Percentiles rank a stretch among this genome's conserved stretches.
Evolutionary conservation across 2,329 filamentous ascomycete species (phyloP).

Genomic region (Cucurbitaria berberidis): DNA sequence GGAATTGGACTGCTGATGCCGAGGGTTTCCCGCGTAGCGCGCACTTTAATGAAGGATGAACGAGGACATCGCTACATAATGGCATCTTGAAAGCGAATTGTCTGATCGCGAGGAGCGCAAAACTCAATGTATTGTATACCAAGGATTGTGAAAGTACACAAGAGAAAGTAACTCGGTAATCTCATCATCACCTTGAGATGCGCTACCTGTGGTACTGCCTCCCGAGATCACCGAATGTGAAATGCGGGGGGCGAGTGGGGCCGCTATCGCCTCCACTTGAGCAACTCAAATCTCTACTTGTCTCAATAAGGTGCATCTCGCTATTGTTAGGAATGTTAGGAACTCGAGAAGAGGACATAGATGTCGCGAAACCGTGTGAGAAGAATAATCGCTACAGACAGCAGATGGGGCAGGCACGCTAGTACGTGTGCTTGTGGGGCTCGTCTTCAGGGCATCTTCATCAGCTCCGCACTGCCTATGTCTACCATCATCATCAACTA

Average conservation of each 20-base stretch:
- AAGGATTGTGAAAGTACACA: not conserved
- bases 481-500: not conserved
- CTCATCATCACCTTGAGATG: not conserved
- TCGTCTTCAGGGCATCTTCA: not conserved
- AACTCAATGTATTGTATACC: not conserved
- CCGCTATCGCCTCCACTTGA: not conserved
- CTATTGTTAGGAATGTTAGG: not conserved
- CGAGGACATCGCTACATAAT: slow-evolving; percentile 1
- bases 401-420: not conserved
- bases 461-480: not conserved
- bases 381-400: too few species aligned
- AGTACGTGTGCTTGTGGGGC: not conserved
- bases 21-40: slow-evolving; percentile 27
- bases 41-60: slow-evolving; percentile 21
- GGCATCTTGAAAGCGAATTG: slow-evolving; percentile 1
- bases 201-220: not conserved
- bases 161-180: not conserved
- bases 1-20: slow-evolving; percentile 37
- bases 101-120: not conserved
- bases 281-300: not conserved
- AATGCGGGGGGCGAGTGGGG: not conserved
- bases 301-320: not conserved
- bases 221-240: not conserved
- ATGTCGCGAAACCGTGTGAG: not conserved
- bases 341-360: not conserved